A percentile compares a stretch with the other conserved stretches of the same genome.
phyloP scores from a whole-genome alignment of 1,139 yeast genomes.

The Nakaseomyces bracarensis region DNA sequence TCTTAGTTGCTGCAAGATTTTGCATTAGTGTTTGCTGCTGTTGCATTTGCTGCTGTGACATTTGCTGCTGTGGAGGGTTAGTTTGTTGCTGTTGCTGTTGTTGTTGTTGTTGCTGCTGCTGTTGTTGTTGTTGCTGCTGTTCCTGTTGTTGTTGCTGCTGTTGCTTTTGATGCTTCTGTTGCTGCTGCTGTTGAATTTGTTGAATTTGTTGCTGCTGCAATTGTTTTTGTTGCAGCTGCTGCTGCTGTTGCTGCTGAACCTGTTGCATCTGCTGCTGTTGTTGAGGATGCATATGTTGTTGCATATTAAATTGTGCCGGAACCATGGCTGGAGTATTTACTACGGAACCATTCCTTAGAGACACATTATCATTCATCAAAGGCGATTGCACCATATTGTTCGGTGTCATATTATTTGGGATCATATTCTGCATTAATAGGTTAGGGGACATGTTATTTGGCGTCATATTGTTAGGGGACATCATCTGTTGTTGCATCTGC shows the following conservation, averaged over 20 bases:
- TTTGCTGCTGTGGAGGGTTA: slow-evolving; percentile 9
- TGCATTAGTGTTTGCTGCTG: slow-evolving; percentile 16
- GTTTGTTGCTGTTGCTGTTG: slow-evolving; percentile 7
- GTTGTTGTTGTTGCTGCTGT: slow-evolving; percentile 6
- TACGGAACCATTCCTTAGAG: background rate
- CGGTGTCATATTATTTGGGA: background rate
- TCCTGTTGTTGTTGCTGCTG: slow-evolving; percentile 7
- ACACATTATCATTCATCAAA: background rate
- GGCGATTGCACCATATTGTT: slow-evolving; percentile 1
- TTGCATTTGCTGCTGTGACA: slow-evolving; percentile 11
- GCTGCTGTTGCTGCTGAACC: background rate
- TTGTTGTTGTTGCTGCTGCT: slow-evolving; percentile 6
- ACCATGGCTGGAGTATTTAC: background rate
- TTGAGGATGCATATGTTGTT: background rate
- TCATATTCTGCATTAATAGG: too few relatives aligned
- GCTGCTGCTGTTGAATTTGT: slow-evolving; percentile 6
- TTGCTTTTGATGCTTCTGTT: slow-evolving; percentile 5
- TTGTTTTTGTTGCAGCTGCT: background rate
- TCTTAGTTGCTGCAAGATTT: slow-evolving; percentile 25
- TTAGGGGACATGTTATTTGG: background rate
- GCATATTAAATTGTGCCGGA: background rate
- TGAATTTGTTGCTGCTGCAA: slow-evolving; percentile 9
- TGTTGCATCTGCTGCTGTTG: slow-evolving; percentile 2
- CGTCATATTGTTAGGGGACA: slow-evolving; percentile 1
- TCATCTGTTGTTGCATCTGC: too few relatives aligned